Evolutionary conservation across 345 rosid species (phyloP).

Genomic region (Salix arbutifolia): DNA sequence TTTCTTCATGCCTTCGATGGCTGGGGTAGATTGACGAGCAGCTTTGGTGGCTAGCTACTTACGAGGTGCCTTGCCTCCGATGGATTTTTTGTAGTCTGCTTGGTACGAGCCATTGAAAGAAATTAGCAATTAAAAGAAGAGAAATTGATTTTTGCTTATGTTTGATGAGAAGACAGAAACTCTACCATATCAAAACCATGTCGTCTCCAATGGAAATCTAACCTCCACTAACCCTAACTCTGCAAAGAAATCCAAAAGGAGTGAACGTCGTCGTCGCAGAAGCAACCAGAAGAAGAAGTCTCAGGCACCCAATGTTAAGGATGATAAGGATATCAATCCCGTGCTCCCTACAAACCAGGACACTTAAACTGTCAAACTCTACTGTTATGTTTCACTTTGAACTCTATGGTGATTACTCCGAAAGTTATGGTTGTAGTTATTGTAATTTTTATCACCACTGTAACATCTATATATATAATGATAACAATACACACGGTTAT

Average conservation of each 20-base stretch:
- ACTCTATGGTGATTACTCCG: too few relatives aligned
- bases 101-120: slow-evolving; percentile 5
- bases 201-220: slow-evolving; percentile 48
- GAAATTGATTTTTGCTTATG: neutral
- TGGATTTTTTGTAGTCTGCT: slow-evolving; percentile 16
- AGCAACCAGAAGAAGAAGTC: slow-evolving; percentile 96
- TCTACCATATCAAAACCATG: slow-evolving; percentile 38
- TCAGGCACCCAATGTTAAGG: neutral
- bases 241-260: slow-evolving; percentile 60
- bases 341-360: too few relatives aligned
- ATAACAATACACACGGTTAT: too few relatives aligned
- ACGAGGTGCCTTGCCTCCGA: slow-evolving; percentile 12
- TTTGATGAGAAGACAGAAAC: slow-evolving; percentile 22
- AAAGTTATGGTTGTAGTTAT: too few relatives aligned
- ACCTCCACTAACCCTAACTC: slow-evolving; percentile 23
- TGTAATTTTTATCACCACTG: too few relatives aligned
- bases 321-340: too few relatives aligned
- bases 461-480: too few relatives aligned
- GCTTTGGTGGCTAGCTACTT: slow-evolving; percentile 15
- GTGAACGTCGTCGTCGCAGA: slow-evolving; percentile 86
- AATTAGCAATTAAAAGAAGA: too few relatives aligned
- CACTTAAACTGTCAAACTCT: too few relatives aligned
- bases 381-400: too few relatives aligned
- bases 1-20: slow-evolving; percentile 16
- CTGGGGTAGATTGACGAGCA: slow-evolving; percentile 9